A percentile compares a stretch with the other conserved stretches of the same genome.
phyloP scores from a whole-genome alignment of 441 rosid species.

The Viola pubescens region DNA sequence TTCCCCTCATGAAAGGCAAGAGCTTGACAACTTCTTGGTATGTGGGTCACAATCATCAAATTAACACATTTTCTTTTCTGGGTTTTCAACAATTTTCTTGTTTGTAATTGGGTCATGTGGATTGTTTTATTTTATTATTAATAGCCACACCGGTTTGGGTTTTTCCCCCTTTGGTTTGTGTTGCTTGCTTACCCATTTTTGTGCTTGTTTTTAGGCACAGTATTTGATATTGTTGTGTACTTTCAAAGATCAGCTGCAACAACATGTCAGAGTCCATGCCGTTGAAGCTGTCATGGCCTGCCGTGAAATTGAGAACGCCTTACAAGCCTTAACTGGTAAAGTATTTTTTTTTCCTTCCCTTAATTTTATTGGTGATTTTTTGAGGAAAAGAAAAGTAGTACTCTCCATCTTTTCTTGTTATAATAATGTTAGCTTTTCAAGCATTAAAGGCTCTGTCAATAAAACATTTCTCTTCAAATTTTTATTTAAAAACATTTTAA shows the following conservation, averaged over 20 bases:
- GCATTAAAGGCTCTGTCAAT: neutral
- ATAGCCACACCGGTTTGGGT: neutral
- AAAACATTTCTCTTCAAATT: neutral
- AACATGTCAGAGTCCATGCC: conserved; percentile 95
- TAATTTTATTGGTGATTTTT: neutral
- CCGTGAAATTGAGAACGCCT: conserved; percentile 83
- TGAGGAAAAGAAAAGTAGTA: neutral
- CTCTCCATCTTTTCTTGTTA: neutral
- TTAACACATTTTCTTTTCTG: neutral
- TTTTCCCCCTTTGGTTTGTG: neutral
- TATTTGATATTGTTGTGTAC: conserved; percentile 77
- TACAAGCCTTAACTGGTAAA: conserved; percentile 87
- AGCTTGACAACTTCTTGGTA: conserved; percentile 88
- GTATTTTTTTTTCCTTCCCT: conserved; percentile 8
- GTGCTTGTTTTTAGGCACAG: conserved; percentile 48
- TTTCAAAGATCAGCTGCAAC: conserved; percentile 95
- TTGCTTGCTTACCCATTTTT: conserved; percentile 7
- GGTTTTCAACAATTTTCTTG: neutral
- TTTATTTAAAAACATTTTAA: neutral
- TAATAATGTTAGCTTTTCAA: neutral
- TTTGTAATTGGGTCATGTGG: neutral
- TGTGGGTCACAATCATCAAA: conserved; percentile 5
- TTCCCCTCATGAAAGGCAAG: conserved; percentile 69
- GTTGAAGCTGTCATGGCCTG: conserved; percentile 98
- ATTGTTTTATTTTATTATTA: neutral